Base-by-base conservation (phyloP, 2,329 filamentous ascomycete species). In the Epichloe sibirici region DNA sequence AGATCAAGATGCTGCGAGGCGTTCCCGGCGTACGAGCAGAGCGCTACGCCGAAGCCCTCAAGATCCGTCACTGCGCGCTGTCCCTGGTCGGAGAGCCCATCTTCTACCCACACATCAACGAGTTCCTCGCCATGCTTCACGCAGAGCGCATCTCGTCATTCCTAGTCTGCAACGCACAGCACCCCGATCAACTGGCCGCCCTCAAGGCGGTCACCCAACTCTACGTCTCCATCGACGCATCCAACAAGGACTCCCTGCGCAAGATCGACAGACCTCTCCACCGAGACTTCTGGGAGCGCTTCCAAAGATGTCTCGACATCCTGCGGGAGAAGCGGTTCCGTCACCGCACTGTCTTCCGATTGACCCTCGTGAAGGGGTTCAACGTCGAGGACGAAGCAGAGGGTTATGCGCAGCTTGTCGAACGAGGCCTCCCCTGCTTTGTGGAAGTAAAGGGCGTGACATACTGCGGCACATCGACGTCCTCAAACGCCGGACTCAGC, bases 71-170 rank as follows among this genome's bases (percentile, higher is more conserved):
- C 69, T 98, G 91, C 66, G 93, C 93, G 0, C 74, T 98, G 45
- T 89, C 83, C 58, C 76, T 98, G 9, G 93, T 98, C 23, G 91
- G 93, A 59, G 91, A 98, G 69, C 91, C 91, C n/a, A 96, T 96
- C 61, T 97, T 97, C 72, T 97, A 97, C 68, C 93, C 93, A 9
- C 84, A 95, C 64, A 97, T 97, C 75, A 96, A 98, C 69, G 86
- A 90, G 64, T 90, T 97, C 63, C 74, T 94, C 1, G 77, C 73
- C 11, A 80, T 97, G 75, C 76, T 98, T 58, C 91, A 97, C 71
- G 73, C 69, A 12, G 87, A 95, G 66, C 85, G 82, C 60, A 96
- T 97, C 59, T 95, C 88, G 3, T 93, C 86, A 35, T 98, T 97
- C 72, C 75, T 97, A 0, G 93, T 98, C 53, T 97, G 91, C 75